Base-by-base conservation (phyloP, 192 early-diverging fungal genomes). In the Backusella tarrabulga region DNA sequence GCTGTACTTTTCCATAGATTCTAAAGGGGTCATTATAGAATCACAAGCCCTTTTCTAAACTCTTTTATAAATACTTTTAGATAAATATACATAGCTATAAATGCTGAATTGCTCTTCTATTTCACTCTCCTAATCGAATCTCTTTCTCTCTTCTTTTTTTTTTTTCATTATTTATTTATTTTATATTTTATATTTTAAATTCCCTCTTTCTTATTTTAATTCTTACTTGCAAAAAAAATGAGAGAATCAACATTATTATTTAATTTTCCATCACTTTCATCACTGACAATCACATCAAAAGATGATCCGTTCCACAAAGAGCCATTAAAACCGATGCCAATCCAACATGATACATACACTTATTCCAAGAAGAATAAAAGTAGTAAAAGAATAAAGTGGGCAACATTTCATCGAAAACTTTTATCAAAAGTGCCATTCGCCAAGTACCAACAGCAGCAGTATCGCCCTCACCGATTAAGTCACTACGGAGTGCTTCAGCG, bases 401-500 rank as follows among this genome's bases (percentile, higher is more conserved):
- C 56, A 0, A 1, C 56, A 14, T 63, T 63, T 29, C 56, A 63
- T 26, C 21, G 56, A 63, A 63, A 23, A 63, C 9, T 63, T 26
- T 63, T 63, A 63, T 63, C 56, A 63, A 63, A 63, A 29, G 56
- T 63, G 26, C 56, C 56, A 23, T 63, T 63, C 12, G 56, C 56
- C 9, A 29, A 29, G 14, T 63, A 63, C 11, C 56, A 63, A 14
- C 23, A 26, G 26, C 56, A 63, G 56, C 56, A 63, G 1, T 63
- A 63, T 63, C 56, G 56, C 21, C 56, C 56, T 63, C 56, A 63
- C 23, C 21, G 56, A 26, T 63, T 71, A 42, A 71, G 38, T 32
- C 36, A 71, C 15, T 71, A 71, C 36, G 69, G 69, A 26, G 69
- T 40, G 21, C 36, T 71, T 38, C 69, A 72, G 34, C 69, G 70